A percentile compares a stretch with the other conserved stretches of the same genome.
phyloP scores from a whole-genome alignment of 805 yeast species.

The Metschnikowia santaceciliae region DNA sequence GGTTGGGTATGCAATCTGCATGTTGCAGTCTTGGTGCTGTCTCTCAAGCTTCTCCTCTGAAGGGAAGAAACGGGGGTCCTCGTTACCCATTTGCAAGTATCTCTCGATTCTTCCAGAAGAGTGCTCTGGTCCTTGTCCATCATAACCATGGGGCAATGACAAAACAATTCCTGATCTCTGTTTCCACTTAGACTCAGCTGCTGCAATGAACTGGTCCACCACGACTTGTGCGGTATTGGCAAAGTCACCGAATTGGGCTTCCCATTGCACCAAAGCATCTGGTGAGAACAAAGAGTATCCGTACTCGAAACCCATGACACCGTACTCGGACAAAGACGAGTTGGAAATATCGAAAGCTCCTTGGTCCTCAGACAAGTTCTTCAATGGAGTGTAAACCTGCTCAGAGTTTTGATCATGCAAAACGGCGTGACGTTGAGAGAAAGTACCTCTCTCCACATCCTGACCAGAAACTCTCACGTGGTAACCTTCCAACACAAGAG shows the following conservation, averaged over 20 bases:
- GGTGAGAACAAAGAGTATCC: slow-evolving; percentile 98
- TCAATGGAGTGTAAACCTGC: slow-evolving; percentile 77
- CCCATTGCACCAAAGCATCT: slow-evolving; percentile 97
- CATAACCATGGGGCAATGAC: slow-evolving; percentile 98
- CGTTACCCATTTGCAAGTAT: slow-evolving; percentile 91
- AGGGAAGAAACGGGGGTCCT: slow-evolving; percentile 95
- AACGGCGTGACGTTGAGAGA: slow-evolving; percentile 98
- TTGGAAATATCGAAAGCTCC: slow-evolving; percentile 85
- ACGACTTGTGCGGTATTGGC: slow-evolving; percentile 99
- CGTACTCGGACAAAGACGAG: slow-evolving; percentile 96
- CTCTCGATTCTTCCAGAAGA: slow-evolving; percentile 97
- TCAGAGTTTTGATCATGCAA: slow-evolving; percentile 93
- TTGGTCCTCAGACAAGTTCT: slow-evolving; percentile 73
- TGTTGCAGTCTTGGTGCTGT: slow-evolving; percentile 98
- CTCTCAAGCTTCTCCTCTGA: slow-evolving; percentile 81
- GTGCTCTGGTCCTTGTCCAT: slow-evolving; percentile 99
- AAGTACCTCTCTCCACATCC: slow-evolving; percentile 99
- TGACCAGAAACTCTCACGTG: slow-evolving; percentile 98
- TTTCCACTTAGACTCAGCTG: slow-evolving; percentile 98
- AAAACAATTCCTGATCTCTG: slow-evolving; percentile 96
- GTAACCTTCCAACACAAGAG: slow-evolving; percentile 87
- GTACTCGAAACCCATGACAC: slow-evolving; percentile 98
- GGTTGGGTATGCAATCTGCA: slow-evolving; percentile 97
- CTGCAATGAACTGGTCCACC: slow-evolving; percentile 92
- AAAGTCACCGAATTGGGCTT: slow-evolving; percentile 99